Evolutionary conservation across 805 yeast species (phyloP).

Genomic region (Wickerhamiella slavikovae): DNA sequence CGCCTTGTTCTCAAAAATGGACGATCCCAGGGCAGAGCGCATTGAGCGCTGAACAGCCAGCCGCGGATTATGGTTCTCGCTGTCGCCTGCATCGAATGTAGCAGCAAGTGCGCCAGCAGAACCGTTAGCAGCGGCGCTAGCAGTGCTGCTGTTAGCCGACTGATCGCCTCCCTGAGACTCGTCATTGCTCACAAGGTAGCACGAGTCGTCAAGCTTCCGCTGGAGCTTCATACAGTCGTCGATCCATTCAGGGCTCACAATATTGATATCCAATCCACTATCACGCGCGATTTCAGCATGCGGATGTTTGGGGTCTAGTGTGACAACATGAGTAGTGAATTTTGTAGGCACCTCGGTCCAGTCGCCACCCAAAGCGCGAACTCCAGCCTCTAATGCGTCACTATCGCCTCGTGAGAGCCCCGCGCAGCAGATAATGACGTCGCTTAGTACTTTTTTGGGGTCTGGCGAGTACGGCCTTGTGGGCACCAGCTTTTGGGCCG

Average conservation of each 20-base stretch:
- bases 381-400: conserved; percentile 49
- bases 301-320: conserved; percentile 31
- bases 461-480: conserved; percentile 51
- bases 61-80: conserved; percentile 7
- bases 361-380: conserved; percentile 60
- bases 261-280: conserved; percentile 14
- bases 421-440: conserved; percentile 39
- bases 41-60: conserved; percentile 13
- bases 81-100: conserved; percentile 4
- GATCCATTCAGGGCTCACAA: conserved; percentile 68
- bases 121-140: no score
- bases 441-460: conserved; percentile 41
- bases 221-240: conserved; percentile 42
- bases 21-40: conserved; percentile 9
- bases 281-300: conserved; percentile 34
- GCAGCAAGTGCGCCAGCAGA: conserved; percentile 6
- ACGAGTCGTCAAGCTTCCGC: conserved; percentile 28
- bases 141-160: no score
- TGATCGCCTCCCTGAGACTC: no score
- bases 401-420: conserved; percentile 36
- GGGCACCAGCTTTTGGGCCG: conserved; percentile 24
- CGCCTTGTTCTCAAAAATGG: conserved; percentile 22
- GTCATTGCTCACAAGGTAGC: conserved; percentile 30
- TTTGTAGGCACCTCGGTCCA: conserved; percentile 39
- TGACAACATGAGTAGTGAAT: conserved; percentile 61